Evolutionary conservation across 305 asterid species (phyloP).

Genomic region (Rubia peregrina): DNA sequence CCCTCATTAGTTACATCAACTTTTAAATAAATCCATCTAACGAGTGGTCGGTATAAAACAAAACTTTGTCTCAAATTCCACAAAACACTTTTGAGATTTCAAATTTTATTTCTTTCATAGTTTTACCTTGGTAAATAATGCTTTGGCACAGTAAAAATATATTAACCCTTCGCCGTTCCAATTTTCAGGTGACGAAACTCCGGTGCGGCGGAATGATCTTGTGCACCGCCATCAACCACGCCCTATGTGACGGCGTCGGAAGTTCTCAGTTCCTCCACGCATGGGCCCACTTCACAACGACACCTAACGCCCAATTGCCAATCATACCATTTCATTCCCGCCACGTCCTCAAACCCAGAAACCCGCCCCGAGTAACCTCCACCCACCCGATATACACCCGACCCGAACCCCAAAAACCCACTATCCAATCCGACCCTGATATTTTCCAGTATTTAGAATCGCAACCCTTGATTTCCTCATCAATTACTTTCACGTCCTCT

Average conservation of each 20-base stretch:
- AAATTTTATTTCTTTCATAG: background rate
- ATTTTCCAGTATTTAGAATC: conserved; percentile 42
- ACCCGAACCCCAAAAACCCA: background rate
- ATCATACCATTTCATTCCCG: conserved; percentile 51
- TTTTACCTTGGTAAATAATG: no score
- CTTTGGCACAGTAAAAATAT: background rate
- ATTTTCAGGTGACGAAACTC: conserved; percentile 61
- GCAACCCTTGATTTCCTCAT: conserved; percentile 50
- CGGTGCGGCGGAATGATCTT: conserved; percentile 68
- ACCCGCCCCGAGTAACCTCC: conserved; percentile 33
- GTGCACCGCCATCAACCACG: conserved; percentile 65
- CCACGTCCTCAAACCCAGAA: conserved; percentile 57
- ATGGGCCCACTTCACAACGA: conserved; percentile 63
- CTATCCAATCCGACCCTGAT: conserved; percentile 28
- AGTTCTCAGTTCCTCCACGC: conserved; percentile 71
- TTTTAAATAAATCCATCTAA: no score
- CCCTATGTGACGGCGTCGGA: conserved; percentile 84
- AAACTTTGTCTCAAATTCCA: no score
- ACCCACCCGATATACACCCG: conserved; percentile 43
- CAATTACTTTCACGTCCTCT: conserved; percentile 45
- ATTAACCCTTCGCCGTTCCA: background rate
- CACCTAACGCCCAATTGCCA: conserved; percentile 22
- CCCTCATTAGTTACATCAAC: no score
- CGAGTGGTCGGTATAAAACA: no score
- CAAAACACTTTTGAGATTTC: background rate